Conservation (phyloP, 202 grass and related monocot species). For the Alloteropsis angusta region DNA sequence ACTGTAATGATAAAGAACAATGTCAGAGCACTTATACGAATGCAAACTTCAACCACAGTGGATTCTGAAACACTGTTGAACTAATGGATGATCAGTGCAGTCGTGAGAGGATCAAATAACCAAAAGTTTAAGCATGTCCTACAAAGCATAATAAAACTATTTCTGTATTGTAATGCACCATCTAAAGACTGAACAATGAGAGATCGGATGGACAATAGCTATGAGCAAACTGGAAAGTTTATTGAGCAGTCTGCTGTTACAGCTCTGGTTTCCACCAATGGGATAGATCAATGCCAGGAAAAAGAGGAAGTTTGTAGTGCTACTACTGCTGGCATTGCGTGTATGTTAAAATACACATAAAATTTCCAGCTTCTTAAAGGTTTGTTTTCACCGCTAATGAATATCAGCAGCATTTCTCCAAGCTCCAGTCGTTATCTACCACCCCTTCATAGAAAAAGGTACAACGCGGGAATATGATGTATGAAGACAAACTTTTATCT, state of each 20-base stretch:
- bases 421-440: not conserved
- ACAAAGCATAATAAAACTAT: not conserved
- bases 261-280: too few species aligned
- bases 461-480: too few species aligned
- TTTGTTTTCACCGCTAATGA: not conserved
- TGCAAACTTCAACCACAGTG: not conserved
- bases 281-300: not conserved
- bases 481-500: too few species aligned
- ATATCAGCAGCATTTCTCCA: not conserved
- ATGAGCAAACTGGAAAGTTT: too few species aligned
- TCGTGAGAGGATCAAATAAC: not conserved
- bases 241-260: not conserved
- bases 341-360: not conserved
- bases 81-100: not conserved
- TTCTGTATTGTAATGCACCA: not conserved
- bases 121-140: not conserved
- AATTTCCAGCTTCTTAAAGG: not conserved
- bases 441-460: not conserved
- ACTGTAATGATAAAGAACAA: slow-evolving; percentile 30
- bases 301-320: not conserved
- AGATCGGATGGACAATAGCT: not conserved
- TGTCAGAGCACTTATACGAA: not conserved
- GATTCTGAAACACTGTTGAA: not conserved
- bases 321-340: not conserved
- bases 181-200: not conserved